Base-by-base conservation (phyloP, 164 flowering plant species). In the Nelumbo lutea region DNA sequence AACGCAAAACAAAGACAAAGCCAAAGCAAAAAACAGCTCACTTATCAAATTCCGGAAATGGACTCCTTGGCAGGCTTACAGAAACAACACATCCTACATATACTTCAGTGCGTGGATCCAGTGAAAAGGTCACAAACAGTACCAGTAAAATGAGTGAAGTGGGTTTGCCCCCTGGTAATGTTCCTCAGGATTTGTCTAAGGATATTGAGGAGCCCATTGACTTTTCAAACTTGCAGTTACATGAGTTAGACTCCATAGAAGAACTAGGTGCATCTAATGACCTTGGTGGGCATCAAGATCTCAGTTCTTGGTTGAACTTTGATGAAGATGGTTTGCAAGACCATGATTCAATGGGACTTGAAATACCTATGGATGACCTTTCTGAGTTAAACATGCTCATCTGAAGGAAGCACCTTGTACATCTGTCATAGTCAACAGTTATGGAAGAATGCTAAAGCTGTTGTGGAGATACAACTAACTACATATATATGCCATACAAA, bases 351-450 rank as follows among this genome's bases (percentile, higher is more conserved):
- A 67, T 72, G 79, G 91, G 90, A 61, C 87, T 86, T 59, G 85
- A 80, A 51, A 85, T 86, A 72, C 95, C 95, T 43, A 83, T 89
- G 95, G 91, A 89, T 67, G 91, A 89, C 69, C 86, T 87, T 9
- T 78, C 86, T 6, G 86, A 83, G 5, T 68, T 88, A 71, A 81
- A 80, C 72, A 81, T 86, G 86, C 61, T 85, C 66, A 70, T 76
- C 6, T 85, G 78, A 81, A 61, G 77, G 70, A 15, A 41, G 64
- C 43, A 72, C 50, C 73, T 59, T 79, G 81, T 81, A 83, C 68
- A 76, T 79, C 75, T 72, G 73, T 73, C 65, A 56, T 70, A 70
- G 62, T 68, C 61, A 58, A 70, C 68, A 68, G 66, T 76, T 78
- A 64, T 67, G 81, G 72, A 72, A 68, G 68, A 73, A 42, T 62